Conservation (phyloP, 192 early-diverging fungal species). For the Entomortierella parvispora region DNA sequence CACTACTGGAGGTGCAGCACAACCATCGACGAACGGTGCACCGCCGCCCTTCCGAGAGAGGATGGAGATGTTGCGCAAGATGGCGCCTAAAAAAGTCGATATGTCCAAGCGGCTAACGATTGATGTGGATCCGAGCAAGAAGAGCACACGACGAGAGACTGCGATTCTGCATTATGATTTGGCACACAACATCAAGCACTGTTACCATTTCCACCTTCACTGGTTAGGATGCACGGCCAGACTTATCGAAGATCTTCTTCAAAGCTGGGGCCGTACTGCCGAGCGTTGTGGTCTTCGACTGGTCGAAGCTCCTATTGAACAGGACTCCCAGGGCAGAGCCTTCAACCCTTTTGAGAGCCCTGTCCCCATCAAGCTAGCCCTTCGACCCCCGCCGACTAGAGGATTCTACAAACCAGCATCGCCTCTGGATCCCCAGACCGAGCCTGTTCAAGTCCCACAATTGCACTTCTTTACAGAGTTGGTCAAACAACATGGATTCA, state of each 20-base stretch:
- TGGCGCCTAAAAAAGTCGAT: slow-evolving; percentile 58
- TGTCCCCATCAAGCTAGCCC: slow-evolving; percentile 68
- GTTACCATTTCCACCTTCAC: slow-evolving; percentile 94
- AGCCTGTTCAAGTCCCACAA: slow-evolving; percentile 58
- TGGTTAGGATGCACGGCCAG: slow-evolving; percentile 95
- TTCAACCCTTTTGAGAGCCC: slow-evolving; percentile 93
- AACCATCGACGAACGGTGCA: slow-evolving; percentile 13
- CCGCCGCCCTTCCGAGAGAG: slow-evolving; percentile 24
- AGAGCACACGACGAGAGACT: slow-evolving; percentile 81
- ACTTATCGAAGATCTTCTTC: slow-evolving; percentile 87
- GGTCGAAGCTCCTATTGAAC: slow-evolving; percentile 88
- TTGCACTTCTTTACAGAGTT: slow-evolving; percentile 85
- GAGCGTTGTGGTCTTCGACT: slow-evolving; percentile 90
- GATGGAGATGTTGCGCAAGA: slow-evolving; percentile 48
- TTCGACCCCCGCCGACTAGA: slow-evolving; percentile 71
- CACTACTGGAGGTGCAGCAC: not conserved
- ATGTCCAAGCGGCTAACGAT: slow-evolving; percentile 78
- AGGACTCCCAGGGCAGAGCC: slow-evolving; percentile 69
- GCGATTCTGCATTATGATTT: slow-evolving; percentile 92
- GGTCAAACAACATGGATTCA: slow-evolving; percentile 82
- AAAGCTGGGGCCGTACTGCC: slow-evolving; percentile 79
- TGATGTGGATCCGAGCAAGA: slow-evolving; percentile 85
- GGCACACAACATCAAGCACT: slow-evolving; percentile 85
- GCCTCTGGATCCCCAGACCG: slow-evolving; percentile 7
- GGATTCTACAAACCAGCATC: slow-evolving; percentile 31